These are phyloP conservation scores for Ogataea populi-albae DNA, from an alignment of 805 yeast species.

Conservation along the genomic window DNA sequence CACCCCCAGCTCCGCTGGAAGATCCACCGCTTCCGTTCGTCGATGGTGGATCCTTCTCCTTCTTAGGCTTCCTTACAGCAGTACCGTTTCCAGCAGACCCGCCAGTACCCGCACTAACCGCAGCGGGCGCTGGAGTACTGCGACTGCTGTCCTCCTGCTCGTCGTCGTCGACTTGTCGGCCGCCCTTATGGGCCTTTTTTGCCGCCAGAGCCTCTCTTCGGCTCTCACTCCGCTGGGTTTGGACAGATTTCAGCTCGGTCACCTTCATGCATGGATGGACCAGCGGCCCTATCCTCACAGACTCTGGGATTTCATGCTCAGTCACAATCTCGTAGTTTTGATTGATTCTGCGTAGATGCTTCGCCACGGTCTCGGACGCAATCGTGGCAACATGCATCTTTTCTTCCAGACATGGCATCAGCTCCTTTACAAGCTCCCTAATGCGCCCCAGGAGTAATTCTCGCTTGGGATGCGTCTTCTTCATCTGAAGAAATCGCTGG, in stretches of 20 bases:
- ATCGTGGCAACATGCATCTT: conserved; percentile 96
- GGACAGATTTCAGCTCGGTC: conserved; percentile 58
- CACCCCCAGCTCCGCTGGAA: conserved; percentile 3
- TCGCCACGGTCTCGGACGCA: conserved; percentile 73
- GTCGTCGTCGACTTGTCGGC: conserved; percentile 19
- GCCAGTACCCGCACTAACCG: conserved; percentile 3
- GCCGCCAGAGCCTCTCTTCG: conserved; percentile 94
- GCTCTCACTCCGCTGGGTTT: conserved; percentile 75
- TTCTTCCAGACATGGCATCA: conserved; percentile 91
- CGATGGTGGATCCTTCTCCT: conserved; percentile 8
- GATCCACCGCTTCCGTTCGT: not conserved
- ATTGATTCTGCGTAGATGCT: conserved; percentile 70
- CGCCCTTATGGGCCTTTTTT: conserved; percentile 52
- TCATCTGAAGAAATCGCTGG: conserved; percentile 41
- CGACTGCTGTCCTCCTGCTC: conserved; percentile 25
- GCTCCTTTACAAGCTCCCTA: conserved; percentile 52
- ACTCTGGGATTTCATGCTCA: conserved; percentile 78
- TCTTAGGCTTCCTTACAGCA: conserved; percentile 11
- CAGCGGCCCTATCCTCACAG: conserved; percentile 70
- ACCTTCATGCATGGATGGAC: conserved; percentile 89
- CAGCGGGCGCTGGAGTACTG: conserved; percentile 14
- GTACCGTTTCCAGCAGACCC: conserved; percentile 4
- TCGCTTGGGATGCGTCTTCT: conserved; percentile 37
- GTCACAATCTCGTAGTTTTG: conserved; percentile 74
- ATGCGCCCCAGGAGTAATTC: conserved; percentile 38